A percentile compares a stretch with the other conserved stretches of the same genome.
Conservation (phyloP, 495 filamentous ascomycete species). For the Xylaria palmicola region DNA sequence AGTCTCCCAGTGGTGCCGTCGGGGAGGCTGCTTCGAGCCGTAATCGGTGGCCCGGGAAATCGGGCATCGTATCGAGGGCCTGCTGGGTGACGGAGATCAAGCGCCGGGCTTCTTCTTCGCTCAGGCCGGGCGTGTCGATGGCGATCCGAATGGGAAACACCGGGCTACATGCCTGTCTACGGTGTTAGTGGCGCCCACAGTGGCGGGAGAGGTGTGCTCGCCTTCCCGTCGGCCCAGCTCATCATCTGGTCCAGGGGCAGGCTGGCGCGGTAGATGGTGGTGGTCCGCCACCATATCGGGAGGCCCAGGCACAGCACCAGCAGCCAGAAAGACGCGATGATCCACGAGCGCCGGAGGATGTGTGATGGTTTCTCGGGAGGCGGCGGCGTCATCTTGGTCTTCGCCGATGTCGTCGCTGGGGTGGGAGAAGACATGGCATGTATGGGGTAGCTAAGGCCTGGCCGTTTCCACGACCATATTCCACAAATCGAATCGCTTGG, state of each 20-base stretch:
- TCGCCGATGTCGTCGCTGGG: neutral
- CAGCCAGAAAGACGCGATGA: slow-evolving; percentile 89
- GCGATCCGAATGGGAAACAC: slow-evolving; percentile 84
- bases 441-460: slow-evolving; percentile 2
- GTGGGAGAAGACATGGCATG: slow-evolving; percentile 11
- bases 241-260: slow-evolving; percentile 86
- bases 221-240: slow-evolving; percentile 91
- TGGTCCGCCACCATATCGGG: slow-evolving; percentile 97
- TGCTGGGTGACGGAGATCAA: slow-evolving; percentile 84
- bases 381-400: slow-evolving; percentile 46
- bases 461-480: slow-evolving; percentile 14
- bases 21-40: slow-evolving; percentile 60
- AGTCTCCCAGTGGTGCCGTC: slow-evolving; percentile 29
- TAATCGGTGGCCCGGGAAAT: slow-evolving; percentile 88
- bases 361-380: slow-evolving; percentile 74
- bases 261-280: slow-evolving; percentile 83
- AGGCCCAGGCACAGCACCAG: slow-evolving; percentile 82
- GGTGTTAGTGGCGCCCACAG: neutral
- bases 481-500: neutral
- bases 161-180: slow-evolving; percentile 71
- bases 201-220: slow-evolving; percentile 35
- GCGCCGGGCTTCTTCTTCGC: slow-evolving; percentile 67
- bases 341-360: slow-evolving; percentile 62
- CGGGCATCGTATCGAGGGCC: slow-evolving; percentile 84
- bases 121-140: slow-evolving; percentile 68